Percentiles rank a stretch among this genome's conserved stretches.
These are phyloP conservation scores for Dendrobium huoshanense DNA, from an alignment of 106 monocot species.

Conservation along the genomic window DNA sequence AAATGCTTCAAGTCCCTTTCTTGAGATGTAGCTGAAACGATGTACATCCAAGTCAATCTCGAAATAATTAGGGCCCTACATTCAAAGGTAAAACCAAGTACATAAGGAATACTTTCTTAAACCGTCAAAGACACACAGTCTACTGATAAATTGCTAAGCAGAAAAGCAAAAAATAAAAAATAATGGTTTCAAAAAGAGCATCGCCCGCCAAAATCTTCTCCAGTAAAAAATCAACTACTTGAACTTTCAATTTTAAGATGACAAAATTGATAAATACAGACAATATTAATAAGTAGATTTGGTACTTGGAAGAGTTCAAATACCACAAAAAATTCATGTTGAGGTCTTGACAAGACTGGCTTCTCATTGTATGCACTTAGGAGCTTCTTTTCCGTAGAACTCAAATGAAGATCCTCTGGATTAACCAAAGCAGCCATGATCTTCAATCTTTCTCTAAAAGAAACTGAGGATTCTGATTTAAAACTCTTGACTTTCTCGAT, in stretches of 20 bases:
- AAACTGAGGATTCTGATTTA: constrained; percentile 56
- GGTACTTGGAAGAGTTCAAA: neutral
- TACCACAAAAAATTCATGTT: constrained; percentile 77
- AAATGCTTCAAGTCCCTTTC: constrained; percentile 79
- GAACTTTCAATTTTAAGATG: too few relatives aligned
- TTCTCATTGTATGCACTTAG: constrained; percentile 84
- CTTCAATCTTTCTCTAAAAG: constrained; percentile 83
- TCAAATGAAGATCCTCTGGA: constrained; percentile 79
- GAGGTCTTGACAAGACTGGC: constrained; percentile 95
- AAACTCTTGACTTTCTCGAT: constrained; percentile 82
- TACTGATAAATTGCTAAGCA: too few relatives aligned
- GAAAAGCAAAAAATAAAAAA: too few relatives aligned
- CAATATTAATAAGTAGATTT: neutral
- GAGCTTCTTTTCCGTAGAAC: constrained; percentile 75
- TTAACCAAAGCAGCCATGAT: constrained; percentile 81
- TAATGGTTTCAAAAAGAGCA: too few relatives aligned
- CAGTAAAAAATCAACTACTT: too few relatives aligned
- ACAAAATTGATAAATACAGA: too few relatives aligned
- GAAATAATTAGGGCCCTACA: constrained; percentile 65
- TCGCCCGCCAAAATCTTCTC: too few relatives aligned
- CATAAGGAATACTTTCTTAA: neutral
- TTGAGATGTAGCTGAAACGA: constrained; percentile 82
- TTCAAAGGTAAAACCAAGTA: neutral
- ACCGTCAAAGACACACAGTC: too few relatives aligned
- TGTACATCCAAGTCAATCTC: constrained; percentile 83